Evolutionary conservation across 2,329 filamentous ascomycete genomes (phyloP), one percentile per base, ranked within the genome.

Genomic region (Aspergillus udagawae): DNA sequence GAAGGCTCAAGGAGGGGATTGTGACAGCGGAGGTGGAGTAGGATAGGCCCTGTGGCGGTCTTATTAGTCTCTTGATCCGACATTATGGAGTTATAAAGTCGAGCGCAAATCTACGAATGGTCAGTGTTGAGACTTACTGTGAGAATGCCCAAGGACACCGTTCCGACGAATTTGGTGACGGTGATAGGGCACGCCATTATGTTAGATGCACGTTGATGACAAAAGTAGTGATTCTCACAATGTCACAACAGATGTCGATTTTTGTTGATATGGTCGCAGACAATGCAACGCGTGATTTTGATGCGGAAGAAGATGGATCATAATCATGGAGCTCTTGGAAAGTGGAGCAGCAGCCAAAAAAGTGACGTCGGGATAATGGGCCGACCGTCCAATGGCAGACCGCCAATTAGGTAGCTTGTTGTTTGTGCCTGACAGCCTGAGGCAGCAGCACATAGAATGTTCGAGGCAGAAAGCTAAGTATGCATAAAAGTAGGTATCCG

Each of bases 141-240:
- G 74, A 96, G 78, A 56, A 97, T 83, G 62, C 93, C 93, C 57
- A 97, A 83, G 67, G 89, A 93, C 64, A 96, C 85, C 52, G 91
- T 95, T 70, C 93, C 93, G 65, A 97, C 89, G 74, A 97, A 96
- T 79, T 97, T 97, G 79, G 90, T 86, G 74, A 89, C 78, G 55
- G 90, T 87, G 70, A 96, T 85, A 67, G 82, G 86, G 67, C 83
- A 85, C 66, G 85, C 81, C 84, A 91, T 89, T 75, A 71, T 80
- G 65, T 41, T 23, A n/a, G 12, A 41, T 23, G 21, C 41, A 23
- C n/a, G 41, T 44, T 44, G 41, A 20, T 38, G 32, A 38, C 5
- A 38, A 7, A 35, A 17, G 42, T 23, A 17, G 10, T 7, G 12
- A 45, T 10, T 23, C 38, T 42, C 42, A 45, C n/a, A 8, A 23